Evolutionary conservation across 1,284 basidiomycete genomes (phyloP).

Genomic region (Naganishia sp.): DNA sequence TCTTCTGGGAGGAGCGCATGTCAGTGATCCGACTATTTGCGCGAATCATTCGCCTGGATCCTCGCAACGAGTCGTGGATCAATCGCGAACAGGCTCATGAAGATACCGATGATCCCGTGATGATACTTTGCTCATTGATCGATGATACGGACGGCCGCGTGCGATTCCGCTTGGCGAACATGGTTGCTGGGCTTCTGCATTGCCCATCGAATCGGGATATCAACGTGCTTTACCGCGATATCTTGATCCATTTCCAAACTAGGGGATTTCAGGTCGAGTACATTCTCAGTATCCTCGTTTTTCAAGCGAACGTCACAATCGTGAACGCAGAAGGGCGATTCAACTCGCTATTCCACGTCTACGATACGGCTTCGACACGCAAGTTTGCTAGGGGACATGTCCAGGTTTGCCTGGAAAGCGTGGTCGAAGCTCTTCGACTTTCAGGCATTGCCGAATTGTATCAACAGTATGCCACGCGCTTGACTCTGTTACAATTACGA

Average conservation of each 20-base stretch:
- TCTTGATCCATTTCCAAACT: conserved; percentile 37
- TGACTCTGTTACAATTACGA: conserved; percentile 53
- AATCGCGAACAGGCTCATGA: neutral
- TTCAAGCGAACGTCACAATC: conserved; percentile 80
- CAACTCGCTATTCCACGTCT: conserved; percentile 82
- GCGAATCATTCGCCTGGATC: conserved; percentile 65
- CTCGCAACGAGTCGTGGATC: conserved; percentile 51
- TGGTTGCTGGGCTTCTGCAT: conserved; percentile 56
- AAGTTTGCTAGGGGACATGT: conserved; percentile 63
- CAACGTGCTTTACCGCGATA: conserved; percentile 25
- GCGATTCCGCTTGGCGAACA: conserved; percentile 71
- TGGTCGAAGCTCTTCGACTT: conserved; percentile 71
- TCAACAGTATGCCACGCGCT: conserved; percentile 72
- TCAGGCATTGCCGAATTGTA: conserved; percentile 67
- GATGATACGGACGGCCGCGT: conserved; percentile 79
- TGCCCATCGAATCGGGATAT: conserved; percentile 12
- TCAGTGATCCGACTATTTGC: conserved; percentile 67
- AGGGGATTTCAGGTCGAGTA: conserved; percentile 57
- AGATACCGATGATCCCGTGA: neutral
- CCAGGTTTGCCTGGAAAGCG: conserved; percentile 64
- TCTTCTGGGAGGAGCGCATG: conserved; percentile 71
- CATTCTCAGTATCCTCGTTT: conserved; percentile 76
- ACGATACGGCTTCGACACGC: conserved; percentile 65
- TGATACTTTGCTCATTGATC: conserved; percentile 6
- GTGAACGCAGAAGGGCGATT: conserved; percentile 75